Evolutionary conservation across 352 stramenopile species (phyloP).

Genomic region (Pythium angustatum): DNA sequence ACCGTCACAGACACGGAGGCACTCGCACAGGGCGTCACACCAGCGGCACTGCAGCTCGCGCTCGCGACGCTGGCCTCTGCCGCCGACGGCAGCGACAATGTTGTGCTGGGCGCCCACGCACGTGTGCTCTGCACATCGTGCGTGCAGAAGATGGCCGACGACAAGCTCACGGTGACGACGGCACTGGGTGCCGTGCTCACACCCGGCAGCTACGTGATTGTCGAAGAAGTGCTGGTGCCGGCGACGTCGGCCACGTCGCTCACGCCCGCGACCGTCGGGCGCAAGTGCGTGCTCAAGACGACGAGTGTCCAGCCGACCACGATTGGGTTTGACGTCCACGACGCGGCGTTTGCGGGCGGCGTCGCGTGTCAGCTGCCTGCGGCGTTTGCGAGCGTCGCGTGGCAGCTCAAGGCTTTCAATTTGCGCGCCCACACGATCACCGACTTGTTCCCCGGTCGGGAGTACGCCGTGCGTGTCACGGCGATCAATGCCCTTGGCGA

Average conservation of each 20-base stretch:
- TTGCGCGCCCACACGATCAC: slow-evolving; percentile 54
- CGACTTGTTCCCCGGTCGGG: slow-evolving; percentile 61
- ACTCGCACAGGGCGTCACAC: slow-evolving; percentile 31
- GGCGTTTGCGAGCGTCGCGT: slow-evolving; percentile 55
- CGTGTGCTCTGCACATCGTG: slow-evolving; percentile 54
- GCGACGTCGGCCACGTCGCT: slow-evolving; percentile 41
- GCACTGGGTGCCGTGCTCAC: slow-evolving; percentile 29
- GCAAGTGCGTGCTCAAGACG: slow-evolving; percentile 57
- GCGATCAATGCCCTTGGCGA: slow-evolving; percentile 46
- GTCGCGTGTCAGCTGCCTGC: slow-evolving; percentile 45
- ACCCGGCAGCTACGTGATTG: slow-evolving; percentile 53
- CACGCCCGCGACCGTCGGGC: slow-evolving; percentile 30
- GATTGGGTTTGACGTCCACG: slow-evolving; percentile 24
- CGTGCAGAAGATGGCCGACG: slow-evolving; percentile 51
- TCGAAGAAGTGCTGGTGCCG: slow-evolving; percentile 51
- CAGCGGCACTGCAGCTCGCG: slow-evolving; percentile 46
- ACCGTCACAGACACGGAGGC: slow-evolving; percentile 43
- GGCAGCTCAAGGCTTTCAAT: slow-evolving; percentile 63
- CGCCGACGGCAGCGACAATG: slow-evolving; percentile 28
- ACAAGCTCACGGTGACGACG: slow-evolving; percentile 39
- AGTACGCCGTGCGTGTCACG: slow-evolving; percentile 67
- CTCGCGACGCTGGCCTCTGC: slow-evolving; percentile 27
- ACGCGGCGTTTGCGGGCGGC: slow-evolving; percentile 24
- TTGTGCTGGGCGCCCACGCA: slow-evolving; percentile 36
- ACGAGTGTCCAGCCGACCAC: background rate